Evolutionary conservation across 306 rosid species (phyloP).

Genomic region (Ochetophila trinervis): DNA sequence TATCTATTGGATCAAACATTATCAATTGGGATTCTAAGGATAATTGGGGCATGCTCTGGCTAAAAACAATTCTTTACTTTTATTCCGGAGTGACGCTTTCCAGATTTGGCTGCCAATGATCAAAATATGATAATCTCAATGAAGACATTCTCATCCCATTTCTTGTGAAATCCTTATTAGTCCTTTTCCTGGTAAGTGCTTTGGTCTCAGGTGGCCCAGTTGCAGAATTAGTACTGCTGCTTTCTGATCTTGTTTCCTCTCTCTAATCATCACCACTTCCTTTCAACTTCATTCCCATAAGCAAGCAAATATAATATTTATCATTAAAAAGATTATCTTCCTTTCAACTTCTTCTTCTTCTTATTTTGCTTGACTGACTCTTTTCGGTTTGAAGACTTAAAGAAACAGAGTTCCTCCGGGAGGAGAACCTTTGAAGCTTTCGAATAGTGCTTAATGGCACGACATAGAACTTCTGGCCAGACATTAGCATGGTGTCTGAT

Average conservation of each 20-base stretch:
- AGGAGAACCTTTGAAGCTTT: slow-evolving; percentile 46
- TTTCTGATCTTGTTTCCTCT: slow-evolving; percentile 23
- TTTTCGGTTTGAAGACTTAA: slow-evolving; percentile 20
- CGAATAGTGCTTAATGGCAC: slow-evolving; percentile 53
- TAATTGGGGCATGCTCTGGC: neutral
- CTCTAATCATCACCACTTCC: slow-evolving; percentile 16
- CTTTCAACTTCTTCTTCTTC: slow-evolving; percentile 24
- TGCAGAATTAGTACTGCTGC: neutral
- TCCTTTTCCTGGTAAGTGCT: slow-evolving; percentile 26
- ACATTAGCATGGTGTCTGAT: slow-evolving; percentile 56
- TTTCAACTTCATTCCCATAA: slow-evolving; percentile 21
- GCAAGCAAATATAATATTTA: no score
- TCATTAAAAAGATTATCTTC: no score
- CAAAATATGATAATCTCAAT: slow-evolving; percentile 32
- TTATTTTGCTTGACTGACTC: slow-evolving; percentile 16
- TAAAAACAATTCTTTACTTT: slow-evolving; percentile 1
- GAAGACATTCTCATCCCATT: slow-evolving; percentile 37
- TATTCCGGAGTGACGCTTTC: slow-evolving; percentile 60
- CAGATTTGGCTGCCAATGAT: slow-evolving; percentile 55
- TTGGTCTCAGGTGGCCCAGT: slow-evolving; percentile 14
- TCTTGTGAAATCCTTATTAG: slow-evolving; percentile 13
- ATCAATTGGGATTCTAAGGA: neutral
- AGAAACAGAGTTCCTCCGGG: slow-evolving; percentile 40
- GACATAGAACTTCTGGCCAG: slow-evolving; percentile 59
- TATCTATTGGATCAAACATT: neutral